phyloP scores from a whole-genome alignment of 495 filamentous ascomycete species.

The Parathielavia hyrcaniae region DNA sequence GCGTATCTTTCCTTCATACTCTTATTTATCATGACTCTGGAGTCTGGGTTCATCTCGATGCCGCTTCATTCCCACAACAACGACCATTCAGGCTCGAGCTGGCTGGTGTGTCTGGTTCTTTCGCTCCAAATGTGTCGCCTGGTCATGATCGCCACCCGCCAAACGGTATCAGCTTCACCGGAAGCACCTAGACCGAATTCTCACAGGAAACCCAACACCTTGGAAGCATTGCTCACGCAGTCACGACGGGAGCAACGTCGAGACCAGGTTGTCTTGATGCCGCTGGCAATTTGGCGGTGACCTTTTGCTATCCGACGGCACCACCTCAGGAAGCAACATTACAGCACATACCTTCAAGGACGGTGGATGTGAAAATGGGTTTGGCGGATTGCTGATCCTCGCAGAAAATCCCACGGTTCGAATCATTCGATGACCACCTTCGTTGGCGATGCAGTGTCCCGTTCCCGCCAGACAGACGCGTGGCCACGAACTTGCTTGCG shows the following conservation, averaged over 20 bases:
- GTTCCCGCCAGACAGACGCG: conserved; percentile 4
- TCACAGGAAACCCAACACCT: background rate
- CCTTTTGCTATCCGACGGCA: background rate
- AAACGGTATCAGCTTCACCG: no score
- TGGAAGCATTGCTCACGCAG: no score
- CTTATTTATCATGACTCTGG: background rate
- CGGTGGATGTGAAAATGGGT: background rate
- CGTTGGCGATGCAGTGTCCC: background rate
- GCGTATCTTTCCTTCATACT: background rate
- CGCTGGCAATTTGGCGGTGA: background rate
- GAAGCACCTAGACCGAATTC: background rate
- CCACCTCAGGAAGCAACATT: no score
- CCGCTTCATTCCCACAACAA: no score
- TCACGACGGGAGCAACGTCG: background rate
- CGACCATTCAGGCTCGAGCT: no score
- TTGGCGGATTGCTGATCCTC: background rate
- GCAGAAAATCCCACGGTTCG: background rate
- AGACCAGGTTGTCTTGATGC: background rate
- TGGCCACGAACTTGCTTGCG: background rate
- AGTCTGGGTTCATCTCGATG: no score
- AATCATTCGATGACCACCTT: background rate
- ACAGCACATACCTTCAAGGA: background rate
- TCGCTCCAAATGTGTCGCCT: background rate
- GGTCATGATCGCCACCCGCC: background rate
- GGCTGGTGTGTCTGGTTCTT: no score